Percentiles rank a stretch among this genome's conserved stretches.
Evolutionary conservation across 306 rosid genomes (phyloP).

Genomic region (Citrullus mucosospermus): DNA sequence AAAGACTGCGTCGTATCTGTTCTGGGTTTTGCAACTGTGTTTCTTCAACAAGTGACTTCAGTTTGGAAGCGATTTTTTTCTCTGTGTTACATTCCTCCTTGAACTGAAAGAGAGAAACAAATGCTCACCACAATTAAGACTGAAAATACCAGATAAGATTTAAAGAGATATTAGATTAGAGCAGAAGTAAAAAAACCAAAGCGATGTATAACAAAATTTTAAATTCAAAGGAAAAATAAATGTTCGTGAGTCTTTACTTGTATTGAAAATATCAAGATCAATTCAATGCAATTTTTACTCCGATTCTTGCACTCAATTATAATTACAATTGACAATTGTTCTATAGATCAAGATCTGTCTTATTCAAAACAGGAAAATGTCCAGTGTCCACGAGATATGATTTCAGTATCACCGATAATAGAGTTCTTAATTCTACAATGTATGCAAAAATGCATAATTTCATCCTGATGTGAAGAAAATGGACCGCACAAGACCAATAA

Average conservation of each 20-base stretch:
- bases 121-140: neutral
- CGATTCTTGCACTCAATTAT: neutral
- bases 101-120: conserved; percentile 36
- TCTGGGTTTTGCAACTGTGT: conserved; percentile 49
- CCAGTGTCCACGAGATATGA: neutral
- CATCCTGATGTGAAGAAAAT: neutral
- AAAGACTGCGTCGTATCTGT: conserved; percentile 47
- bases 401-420: neutral
- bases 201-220: neutral
- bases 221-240: neutral
- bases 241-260: neutral
- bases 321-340: neutral
- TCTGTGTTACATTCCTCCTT: conserved; percentile 85
- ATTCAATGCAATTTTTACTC: neutral
- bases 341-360: neutral
- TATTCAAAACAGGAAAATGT: neutral
- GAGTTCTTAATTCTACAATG: neutral
- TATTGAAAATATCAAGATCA: neutral
- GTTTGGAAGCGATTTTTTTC: conserved; percentile 73
- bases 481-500: neutral
- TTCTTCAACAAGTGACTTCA: conserved; percentile 45
- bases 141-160: neutral
- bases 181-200: neutral
- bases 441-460: neutral
- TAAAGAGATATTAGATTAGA: neutral